Evolutionary conservation across 768 basidiomycete species (phyloP).

Genomic region (Trametes cubensis): DNA sequence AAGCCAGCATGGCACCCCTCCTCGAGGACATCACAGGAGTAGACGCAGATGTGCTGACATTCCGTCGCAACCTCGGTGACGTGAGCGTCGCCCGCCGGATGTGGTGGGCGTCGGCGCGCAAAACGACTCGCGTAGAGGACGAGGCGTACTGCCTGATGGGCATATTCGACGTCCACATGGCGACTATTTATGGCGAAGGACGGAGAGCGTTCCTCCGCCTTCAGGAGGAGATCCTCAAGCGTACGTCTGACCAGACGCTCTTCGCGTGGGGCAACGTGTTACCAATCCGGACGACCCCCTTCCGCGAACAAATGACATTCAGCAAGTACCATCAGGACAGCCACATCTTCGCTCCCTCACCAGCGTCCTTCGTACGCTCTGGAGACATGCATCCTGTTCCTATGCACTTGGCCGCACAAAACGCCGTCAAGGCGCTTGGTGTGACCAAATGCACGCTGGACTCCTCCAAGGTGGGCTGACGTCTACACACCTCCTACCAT

Average conservation of each 20-base stretch:
- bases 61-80: constrained; percentile 14
- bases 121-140: constrained; percentile 21
- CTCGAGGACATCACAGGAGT: constrained; percentile 18
- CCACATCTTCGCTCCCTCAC: constrained; percentile 21
- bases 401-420: constrained; percentile 4
- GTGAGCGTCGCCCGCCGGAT: constrained; percentile 24
- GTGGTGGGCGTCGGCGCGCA: constrained; percentile 20
- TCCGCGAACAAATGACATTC: constrained; percentile 11
- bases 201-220: constrained; percentile 16
- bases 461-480: not conserved
- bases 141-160: constrained; percentile 24
- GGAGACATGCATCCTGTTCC: constrained; percentile 7
- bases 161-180: constrained; percentile 21
- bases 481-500: not conserved
- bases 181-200: constrained; percentile 21
- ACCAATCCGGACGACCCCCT: constrained; percentile 6
- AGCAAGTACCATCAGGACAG: constrained; percentile 18
- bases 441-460: not conserved
- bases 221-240: constrained; percentile 21
- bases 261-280: constrained; percentile 20
- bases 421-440: constrained; percentile 4
- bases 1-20: constrained; percentile 13
- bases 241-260: constrained; percentile 20
- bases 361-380: constrained; percentile 13
- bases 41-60: constrained; percentile 19